Evolutionary conservation across 257 asterid genomes (phyloP).

Genomic region (Solanum corneliomulleri): DNA sequence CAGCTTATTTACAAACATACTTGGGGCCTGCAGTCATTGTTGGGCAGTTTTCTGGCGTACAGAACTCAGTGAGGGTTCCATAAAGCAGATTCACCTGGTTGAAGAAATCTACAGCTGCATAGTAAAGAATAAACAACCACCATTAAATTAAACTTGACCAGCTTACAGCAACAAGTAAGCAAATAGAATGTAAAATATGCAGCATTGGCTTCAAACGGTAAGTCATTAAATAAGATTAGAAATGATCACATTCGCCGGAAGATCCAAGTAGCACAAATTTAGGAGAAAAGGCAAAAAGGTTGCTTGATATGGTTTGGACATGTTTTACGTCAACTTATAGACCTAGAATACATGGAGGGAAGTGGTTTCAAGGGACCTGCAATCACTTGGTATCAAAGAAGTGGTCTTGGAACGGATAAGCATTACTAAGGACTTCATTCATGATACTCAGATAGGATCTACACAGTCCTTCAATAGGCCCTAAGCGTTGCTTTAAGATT

Average conservation of each 20-base stretch:
- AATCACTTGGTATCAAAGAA: not conserved
- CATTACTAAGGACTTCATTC: not conserved
- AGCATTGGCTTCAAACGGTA: not conserved
- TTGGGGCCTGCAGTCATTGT: constrained; percentile 96
- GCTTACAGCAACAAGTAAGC: not conserved
- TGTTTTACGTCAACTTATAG: not conserved
- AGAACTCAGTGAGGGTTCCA: constrained; percentile 96
- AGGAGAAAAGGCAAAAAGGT: not conserved
- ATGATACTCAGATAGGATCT: not conserved
- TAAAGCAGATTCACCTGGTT: constrained; percentile 91
- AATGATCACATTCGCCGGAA: not conserved
- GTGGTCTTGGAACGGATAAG: not conserved
- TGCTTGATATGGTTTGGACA: not conserved
- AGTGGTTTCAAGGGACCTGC: not conserved
- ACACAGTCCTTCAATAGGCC: not conserved
- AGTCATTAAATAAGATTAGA: not conserved
- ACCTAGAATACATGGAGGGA: not conserved
- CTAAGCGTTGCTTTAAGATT: not conserved
- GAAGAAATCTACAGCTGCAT: constrained; percentile 96
- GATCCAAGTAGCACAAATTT: not conserved
- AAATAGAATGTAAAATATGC: not conserved
- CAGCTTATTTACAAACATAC: constrained; percentile 33
- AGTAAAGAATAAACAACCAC: constrained; percentile 8
- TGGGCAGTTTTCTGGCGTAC: constrained; percentile 85
- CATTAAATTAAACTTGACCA: constrained; percentile 5